Evolutionary conservation across 441 rosid species (phyloP), one percentile per base, ranked within the genome.

Genomic region (Populus hybrid): DNA sequence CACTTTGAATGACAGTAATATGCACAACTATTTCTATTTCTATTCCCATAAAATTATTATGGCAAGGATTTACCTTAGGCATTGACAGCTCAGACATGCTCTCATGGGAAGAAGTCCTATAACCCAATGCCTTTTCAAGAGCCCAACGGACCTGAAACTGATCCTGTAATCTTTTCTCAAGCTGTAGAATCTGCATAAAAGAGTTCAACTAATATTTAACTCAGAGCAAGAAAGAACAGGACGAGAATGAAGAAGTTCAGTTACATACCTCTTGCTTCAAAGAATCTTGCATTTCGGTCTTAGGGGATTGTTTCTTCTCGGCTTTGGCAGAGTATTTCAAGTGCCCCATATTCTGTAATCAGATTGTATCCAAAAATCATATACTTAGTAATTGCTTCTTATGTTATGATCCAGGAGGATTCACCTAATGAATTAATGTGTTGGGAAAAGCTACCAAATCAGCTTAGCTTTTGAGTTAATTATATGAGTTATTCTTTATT

Each of bases 61-160:
- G 35, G 35, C 71, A 66, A 76, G 64, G 74, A 80, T 76, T 66
- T 79, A 92, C 99, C 94, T 92, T 88, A 36, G 97, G 91, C 86
- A 87, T 88, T 42, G 87, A 77, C 74, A 77, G 68, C 50, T 85
- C 87, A 71, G 82, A 82, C 61, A 76, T 73, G 71, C 82, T 83
- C 63, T 53, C 79, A 65, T 75, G 76, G 74, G 88, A 83, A n/a
- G 86, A 83, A 75, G 88, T 68, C 80, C 83, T 83, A 85, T 90
- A 88, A 72, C 97, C 97, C 76, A 90, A 81, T 23, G 97, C 97
- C 79, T 89, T 90, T 82, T 95, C 99, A 42, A 95, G 83, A 9
- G 89, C 88, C 75, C 65, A 79, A 18, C 98, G 97, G 71, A 93
- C 95, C 82, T 84, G 83, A 82, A 92, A 92, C 75, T 95, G 98